phyloP scores from a whole-genome alignment of 345 rosid genomes.

The rapeseed (Brassica napus) region DNA sequence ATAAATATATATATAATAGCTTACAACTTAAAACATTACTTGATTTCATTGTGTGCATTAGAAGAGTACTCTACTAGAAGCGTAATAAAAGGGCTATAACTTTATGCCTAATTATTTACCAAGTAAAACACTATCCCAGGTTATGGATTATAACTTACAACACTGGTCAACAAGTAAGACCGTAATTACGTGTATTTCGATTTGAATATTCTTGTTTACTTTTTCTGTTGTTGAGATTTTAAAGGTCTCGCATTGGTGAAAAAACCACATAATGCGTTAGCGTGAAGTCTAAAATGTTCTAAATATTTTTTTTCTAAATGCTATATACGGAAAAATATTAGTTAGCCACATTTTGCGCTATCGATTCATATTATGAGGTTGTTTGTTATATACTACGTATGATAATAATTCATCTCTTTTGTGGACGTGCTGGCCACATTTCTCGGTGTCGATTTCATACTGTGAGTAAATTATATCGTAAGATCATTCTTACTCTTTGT shows the following conservation, averaged over 20 bases:
- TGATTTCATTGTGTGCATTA: neutral
- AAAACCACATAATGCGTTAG: no score
- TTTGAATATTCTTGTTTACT: slow-evolving; percentile 17
- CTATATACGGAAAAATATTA: neutral
- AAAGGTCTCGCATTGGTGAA: slow-evolving; percentile 18
- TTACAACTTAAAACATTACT: neutral
- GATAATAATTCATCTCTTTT: slow-evolving; percentile 10
- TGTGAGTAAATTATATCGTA: neutral
- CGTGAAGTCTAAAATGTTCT: no score
- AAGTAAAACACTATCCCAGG: slow-evolving; percentile 27
- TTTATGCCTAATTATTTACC: slow-evolving; percentile 22
- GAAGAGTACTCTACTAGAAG: neutral
- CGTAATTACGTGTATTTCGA: slow-evolving; percentile 24
- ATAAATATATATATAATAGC: no score
- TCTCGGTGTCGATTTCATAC: slow-evolving; percentile 19
- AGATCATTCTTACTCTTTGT: neutral
- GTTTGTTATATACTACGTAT: neutral
- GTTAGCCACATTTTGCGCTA: slow-evolving; percentile 7
- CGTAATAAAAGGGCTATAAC: slow-evolving; percentile 17
- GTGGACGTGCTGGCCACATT: slow-evolving; percentile 7
- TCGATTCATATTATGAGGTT: slow-evolving; percentile 19
- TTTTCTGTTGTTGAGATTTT: slow-evolving; percentile 9
- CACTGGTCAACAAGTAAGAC: slow-evolving; percentile 32
- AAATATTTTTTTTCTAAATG: no score
- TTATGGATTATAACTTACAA: slow-evolving; percentile 19